phyloP scores from a whole-genome alignment of 495 filamentous ascomycete species.

The Cetradonia linearis region DNA sequence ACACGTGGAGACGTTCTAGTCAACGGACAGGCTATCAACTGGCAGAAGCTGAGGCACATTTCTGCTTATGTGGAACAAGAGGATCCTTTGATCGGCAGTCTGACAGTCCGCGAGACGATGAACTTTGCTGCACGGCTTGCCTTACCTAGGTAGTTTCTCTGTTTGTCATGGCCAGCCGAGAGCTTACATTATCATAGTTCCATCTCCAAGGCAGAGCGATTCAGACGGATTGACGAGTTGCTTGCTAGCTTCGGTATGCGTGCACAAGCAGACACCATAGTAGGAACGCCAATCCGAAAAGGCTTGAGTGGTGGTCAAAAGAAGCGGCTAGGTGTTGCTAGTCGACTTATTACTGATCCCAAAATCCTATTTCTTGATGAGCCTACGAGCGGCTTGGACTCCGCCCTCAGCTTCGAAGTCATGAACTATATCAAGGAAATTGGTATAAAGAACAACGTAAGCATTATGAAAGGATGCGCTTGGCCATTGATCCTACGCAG shows the following conservation, averaged over 20 bases:
- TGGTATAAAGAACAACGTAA: slow-evolving; percentile 54
- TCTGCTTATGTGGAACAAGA: slow-evolving; percentile 69
- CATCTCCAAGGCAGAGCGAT: slow-evolving; percentile 39
- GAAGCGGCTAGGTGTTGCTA: slow-evolving; percentile 63
- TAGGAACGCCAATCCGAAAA: slow-evolving; percentile 71
- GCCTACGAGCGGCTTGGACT: slow-evolving; percentile 71
- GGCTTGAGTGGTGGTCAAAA: slow-evolving; percentile 77
- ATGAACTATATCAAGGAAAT: slow-evolving; percentile 54
- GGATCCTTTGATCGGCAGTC: slow-evolving; percentile 65
- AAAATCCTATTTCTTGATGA: slow-evolving; percentile 76
- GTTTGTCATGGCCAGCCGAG: not conserved
- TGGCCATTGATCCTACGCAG: not conserved
- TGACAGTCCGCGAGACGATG: slow-evolving; percentile 69
- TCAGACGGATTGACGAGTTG: slow-evolving; percentile 44
- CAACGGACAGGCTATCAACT: slow-evolving; percentile 29
- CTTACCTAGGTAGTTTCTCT: slow-evolving; percentile 38
- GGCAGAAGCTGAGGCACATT: slow-evolving; percentile 32
- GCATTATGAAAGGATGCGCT: slow-evolving; percentile 16
- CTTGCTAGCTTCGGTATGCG: slow-evolving; percentile 52
- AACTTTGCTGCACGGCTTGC: slow-evolving; percentile 55
- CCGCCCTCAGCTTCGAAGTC: slow-evolving; percentile 56
- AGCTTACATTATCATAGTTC: slow-evolving; percentile 24
- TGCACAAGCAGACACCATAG: slow-evolving; percentile 52
- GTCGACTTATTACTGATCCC: slow-evolving; percentile 67
- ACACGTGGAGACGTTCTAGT: slow-evolving; percentile 8